phyloP scores from a whole-genome alignment of 345 rosid genomes.

The Euphorbia lathyris region DNA sequence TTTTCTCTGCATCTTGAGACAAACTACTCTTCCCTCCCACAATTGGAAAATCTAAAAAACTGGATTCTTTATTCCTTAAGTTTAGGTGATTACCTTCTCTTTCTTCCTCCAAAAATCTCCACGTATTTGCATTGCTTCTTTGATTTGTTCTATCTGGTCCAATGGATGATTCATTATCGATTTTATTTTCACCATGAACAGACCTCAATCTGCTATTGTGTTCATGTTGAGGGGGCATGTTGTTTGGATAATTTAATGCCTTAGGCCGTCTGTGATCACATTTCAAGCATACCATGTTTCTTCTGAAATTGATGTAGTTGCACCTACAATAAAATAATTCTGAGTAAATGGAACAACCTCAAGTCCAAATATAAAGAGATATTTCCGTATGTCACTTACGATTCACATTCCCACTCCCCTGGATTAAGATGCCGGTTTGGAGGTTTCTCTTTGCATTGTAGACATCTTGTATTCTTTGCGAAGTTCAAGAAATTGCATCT shows the following conservation, averaged over 20 bases:
- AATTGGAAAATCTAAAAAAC: slow-evolving; percentile 50
- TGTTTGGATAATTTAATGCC: slow-evolving; percentile 33
- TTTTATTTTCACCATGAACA: slow-evolving; percentile 1
- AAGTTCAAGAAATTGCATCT: slow-evolving; percentile 87
- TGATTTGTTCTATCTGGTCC: slow-evolving; percentile 14
- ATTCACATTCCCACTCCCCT: slow-evolving; percentile 96
- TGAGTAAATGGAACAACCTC: background rate
- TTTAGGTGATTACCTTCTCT: slow-evolving; percentile 15
- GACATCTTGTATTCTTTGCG: slow-evolving; percentile 76
- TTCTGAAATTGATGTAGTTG: slow-evolving; percentile 77
- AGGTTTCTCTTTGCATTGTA: slow-evolving; percentile 75
- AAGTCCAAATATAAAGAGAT: slow-evolving; percentile 1
- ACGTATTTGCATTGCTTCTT: slow-evolving; percentile 23
- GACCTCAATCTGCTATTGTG: background rate
- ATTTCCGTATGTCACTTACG: slow-evolving; percentile 48
- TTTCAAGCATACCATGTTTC: slow-evolving; percentile 75
- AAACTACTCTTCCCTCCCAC: slow-evolving; percentile 53
- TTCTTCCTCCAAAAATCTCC: slow-evolving; percentile 58
- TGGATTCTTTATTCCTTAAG: slow-evolving; percentile 23
- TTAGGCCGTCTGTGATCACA: slow-evolving; percentile 75
- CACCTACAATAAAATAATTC: slow-evolving; percentile 39
- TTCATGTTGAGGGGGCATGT: slow-evolving; percentile 15
- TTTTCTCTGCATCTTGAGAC: slow-evolving; percentile 37
- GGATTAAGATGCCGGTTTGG: slow-evolving; percentile 70
- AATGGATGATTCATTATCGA: background rate